Base-by-base conservation (phyloP, 768 basidiomycete genomes). In the Russula sp. region DNA sequence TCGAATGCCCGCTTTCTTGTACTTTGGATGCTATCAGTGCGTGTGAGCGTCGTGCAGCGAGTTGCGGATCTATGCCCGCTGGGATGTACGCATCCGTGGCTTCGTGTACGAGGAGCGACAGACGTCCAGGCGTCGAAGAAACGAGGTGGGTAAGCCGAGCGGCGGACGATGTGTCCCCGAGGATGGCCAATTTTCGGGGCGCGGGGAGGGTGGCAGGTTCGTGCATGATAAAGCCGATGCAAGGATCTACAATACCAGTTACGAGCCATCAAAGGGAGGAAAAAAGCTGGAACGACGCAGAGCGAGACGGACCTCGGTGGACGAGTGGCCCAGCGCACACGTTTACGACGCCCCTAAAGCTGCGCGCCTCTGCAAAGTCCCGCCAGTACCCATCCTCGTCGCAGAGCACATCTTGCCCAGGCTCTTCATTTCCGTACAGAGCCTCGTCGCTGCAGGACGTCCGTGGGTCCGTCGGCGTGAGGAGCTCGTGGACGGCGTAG, bases 101-200 rank as follows among this genome's bases (percentile, higher is more conserved):
- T 73, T 94, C 92, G 71, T 94, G 93, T n/a, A 93, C 77, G 20
- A 93, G 78, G n/a, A 93, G 76, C 34, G 85, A 82, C 0, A 75
- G 63, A 5, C 67, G 64, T 0, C 53, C 60, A 6, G 57, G 65
- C 13, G 50, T 25, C 34, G 66, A 48, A 48, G 59, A 46, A 9
- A 74, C 57, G 25, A 90, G 78, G 10, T 83, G 82, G n/a, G 79
- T 72, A 53, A 89, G 80, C 1, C 75, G 68, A 32, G 80, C 78
- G 0, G 85, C 79, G 68, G 93, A 85, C 64, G 74, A 82, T 1
- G 89, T 91, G 69, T 93, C 90, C 0, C 92, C 92, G 5, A 93
- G 77, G 49, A 93, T 79, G 29, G 86, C 86, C 45, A 94, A 70
- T 69, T 87, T 88, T 52, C 89, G 80, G 18, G 68, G 77, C 22